Percentiles rank a stretch among this genome's conserved stretches.
Conservation (phyloP, 306 rosid genomes). For the Sicyos edulis region DNA sequence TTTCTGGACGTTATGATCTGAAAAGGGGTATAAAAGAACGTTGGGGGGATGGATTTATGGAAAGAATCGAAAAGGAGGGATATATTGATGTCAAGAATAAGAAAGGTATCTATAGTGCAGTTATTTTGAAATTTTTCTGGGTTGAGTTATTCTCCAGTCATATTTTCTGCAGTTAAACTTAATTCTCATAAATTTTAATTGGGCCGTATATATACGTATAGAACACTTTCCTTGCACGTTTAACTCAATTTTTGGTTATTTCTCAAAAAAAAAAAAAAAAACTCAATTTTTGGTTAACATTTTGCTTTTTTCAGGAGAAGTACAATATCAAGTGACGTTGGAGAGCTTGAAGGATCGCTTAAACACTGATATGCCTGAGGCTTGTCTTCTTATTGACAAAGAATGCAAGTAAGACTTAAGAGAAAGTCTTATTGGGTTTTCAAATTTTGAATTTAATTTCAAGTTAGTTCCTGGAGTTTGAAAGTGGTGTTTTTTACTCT, state of each 20-base stretch:
- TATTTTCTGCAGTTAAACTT: not conserved
- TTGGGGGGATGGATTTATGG: constrained; percentile 52
- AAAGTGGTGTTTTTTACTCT: not conserved
- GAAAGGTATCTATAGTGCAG: constrained; percentile 35
- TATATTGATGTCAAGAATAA: constrained; percentile 46
- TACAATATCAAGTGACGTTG: constrained; percentile 40
- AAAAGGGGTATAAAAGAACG: constrained; percentile 40
- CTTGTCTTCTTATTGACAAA: constrained; percentile 59
- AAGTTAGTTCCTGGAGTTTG: no score
- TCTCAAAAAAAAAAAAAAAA: no score
- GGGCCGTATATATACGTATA: not conserved
- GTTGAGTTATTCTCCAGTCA: not conserved
- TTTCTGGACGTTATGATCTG: constrained; percentile 70
- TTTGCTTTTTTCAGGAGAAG: constrained; percentile 30
- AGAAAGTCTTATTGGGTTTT: no score
- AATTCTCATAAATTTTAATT: not conserved
- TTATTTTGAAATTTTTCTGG: not conserved
- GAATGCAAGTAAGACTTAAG: constrained; percentile 45
- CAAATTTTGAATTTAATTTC: no score
- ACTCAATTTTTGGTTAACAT: not conserved
- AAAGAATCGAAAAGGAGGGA: constrained; percentile 53
- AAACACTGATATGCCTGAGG: constrained; percentile 52
- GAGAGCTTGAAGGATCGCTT: constrained; percentile 65
- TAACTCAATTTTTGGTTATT: not conserved
- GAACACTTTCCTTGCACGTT: not conserved